These are phyloP conservation scores for Blastomyces parvus DNA, from an alignment of 2,329 filamentous ascomycete genomes.

Conservation along the genomic window DNA sequence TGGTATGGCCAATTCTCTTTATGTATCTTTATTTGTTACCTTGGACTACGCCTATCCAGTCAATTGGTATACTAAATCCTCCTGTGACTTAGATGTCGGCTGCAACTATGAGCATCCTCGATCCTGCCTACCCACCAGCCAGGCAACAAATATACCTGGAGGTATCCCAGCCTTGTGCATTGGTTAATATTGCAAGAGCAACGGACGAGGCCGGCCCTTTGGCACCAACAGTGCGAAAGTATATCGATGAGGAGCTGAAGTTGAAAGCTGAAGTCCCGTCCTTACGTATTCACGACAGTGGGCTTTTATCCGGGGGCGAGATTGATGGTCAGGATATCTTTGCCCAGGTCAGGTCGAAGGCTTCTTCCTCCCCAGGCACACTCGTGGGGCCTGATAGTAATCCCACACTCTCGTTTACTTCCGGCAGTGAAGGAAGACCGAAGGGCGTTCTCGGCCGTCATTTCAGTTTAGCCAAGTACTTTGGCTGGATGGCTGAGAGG, in stretches of 20 bases:
- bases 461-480: conserved; percentile 77
- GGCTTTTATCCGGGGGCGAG: conserved; percentile 59
- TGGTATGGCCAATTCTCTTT: neutral
- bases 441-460: conserved; percentile 85
- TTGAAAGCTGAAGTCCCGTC: conserved; percentile 67
- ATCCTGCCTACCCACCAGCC: conserved; percentile 72
- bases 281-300: conserved; percentile 61
- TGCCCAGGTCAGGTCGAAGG: conserved; percentile 42
- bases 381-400: conserved; percentile 77
- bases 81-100: conserved; percentile 30
- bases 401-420: conserved; percentile 65
- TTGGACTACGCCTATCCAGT: neutral
- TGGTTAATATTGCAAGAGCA: conserved; percentile 65
- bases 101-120: conserved; percentile 54
- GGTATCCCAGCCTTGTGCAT: conserved; percentile 61
- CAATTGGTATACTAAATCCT: neutral
- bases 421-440: conserved; percentile 64
- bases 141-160: conserved; percentile 76
- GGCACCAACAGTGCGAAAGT: conserved; percentile 51
- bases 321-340: conserved; percentile 60
- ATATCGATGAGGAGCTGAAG: conserved; percentile 61
- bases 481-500: conserved; percentile 81
- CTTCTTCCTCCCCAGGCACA: conserved; percentile 55
- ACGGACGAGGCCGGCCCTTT: conserved; percentile 58
- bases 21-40: neutral